phyloP scores from a whole-genome alignment of 2,329 filamentous ascomycete genomes.

The Phaeosphaeria sp. region DNA sequence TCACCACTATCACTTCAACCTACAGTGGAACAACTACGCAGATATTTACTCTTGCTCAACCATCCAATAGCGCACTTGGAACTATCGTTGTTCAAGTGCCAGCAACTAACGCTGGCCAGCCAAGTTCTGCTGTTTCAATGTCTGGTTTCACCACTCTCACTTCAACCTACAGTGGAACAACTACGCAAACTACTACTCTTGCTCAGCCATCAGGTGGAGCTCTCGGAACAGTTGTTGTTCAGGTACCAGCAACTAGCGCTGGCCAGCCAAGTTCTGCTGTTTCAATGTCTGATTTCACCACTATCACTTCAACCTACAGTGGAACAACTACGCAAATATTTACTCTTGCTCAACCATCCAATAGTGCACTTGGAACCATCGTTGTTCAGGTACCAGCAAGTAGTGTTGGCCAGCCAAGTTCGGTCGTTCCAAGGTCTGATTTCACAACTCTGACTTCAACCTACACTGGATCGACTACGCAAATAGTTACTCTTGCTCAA shows the following conservation, averaged over 20 bases:
- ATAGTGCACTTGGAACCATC: background rate
- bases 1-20: too few relatives aligned
- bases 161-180: too few relatives aligned
- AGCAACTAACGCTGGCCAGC: background rate
- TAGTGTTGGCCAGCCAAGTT: background rate
- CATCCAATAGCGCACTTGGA: too few relatives aligned
- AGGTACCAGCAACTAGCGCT: background rate
- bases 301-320: background rate
- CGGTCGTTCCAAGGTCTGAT: background rate
- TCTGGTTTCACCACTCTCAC: too few relatives aligned
- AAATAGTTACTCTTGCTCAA: background rate
- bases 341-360: background rate
- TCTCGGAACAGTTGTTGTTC: too few relatives aligned
- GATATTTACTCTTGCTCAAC: too few relatives aligned
- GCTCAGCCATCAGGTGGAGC: too few relatives aligned
- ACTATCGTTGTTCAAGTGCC: background rate
- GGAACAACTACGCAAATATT: background rate
- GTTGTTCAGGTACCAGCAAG: background rate
- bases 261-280: background rate
- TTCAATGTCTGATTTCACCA: background rate
- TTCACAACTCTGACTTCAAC: constrained; percentile 2
- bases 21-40: too few relatives aligned
- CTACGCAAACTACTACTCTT: too few relatives aligned
- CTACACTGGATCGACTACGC: background rate
- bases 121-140: background rate